Conservation (phyloP, 2,329 filamentous ascomycete species). For the Verticillium isaacii region DNA sequence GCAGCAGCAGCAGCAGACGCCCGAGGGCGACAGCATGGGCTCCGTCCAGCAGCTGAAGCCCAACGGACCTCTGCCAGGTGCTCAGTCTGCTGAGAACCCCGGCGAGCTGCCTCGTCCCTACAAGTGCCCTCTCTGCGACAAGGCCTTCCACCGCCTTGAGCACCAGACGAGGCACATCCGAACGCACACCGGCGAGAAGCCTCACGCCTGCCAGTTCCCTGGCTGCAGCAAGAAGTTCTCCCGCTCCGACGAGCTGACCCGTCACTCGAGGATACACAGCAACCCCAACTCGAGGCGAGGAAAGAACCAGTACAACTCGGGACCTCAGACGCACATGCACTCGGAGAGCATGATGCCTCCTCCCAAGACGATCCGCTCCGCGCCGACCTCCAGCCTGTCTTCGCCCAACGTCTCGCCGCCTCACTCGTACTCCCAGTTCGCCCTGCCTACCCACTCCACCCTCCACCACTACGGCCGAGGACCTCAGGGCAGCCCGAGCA, state of each 20-base stretch:
- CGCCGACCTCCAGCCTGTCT: slow-evolving; percentile 76
- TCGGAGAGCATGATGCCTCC: slow-evolving; percentile 72
- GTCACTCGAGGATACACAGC: slow-evolving; percentile 97
- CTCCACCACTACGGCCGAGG: slow-evolving; percentile 45
- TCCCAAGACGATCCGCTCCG: slow-evolving; percentile 80
- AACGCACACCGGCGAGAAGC: slow-evolving; percentile 97
- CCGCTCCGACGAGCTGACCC: slow-evolving; percentile 90
- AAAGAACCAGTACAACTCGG: slow-evolving; percentile 58
- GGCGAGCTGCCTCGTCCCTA: slow-evolving; percentile 86
- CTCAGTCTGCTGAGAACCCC: slow-evolving; percentile 54
- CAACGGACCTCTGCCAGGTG: slow-evolving; percentile 57
- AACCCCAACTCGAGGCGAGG: slow-evolving; percentile 94
- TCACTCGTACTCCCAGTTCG: slow-evolving; percentile 77
- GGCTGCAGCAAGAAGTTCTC: slow-evolving; percentile 97
- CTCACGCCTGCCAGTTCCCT: slow-evolving; percentile 90
- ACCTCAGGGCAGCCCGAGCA: slow-evolving; percentile 29
- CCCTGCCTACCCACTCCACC: slow-evolving; percentile 35
- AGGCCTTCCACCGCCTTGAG: slow-evolving; percentile 96
- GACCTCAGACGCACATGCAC: slow-evolving; percentile 36
- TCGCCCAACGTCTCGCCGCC: slow-evolving; percentile 97
- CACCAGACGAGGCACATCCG: slow-evolving; percentile 90
- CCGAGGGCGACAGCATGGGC: slow-evolving; percentile 9
- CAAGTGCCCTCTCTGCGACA: slow-evolving; percentile 97
- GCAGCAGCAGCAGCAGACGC: slow-evolving; percentile 22
- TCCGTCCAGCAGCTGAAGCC: slow-evolving; percentile 39